These are phyloP conservation scores for Ogataea populi-albae DNA, from an alignment of 805 yeast genomes.

Conservation along the genomic window DNA sequence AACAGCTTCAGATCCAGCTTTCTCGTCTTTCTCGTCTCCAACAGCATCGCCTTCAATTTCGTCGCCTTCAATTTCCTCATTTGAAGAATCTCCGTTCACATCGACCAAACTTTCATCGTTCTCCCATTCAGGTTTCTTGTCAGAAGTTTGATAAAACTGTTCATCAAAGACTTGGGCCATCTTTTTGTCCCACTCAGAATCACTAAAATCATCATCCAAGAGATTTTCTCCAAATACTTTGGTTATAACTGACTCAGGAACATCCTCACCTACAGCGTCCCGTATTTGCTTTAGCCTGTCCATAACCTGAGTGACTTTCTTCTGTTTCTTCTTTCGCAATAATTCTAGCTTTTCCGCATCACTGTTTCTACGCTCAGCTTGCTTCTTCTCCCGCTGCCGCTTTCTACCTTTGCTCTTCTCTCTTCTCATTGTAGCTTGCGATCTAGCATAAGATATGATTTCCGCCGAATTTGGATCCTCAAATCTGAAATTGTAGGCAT, in stretches of 20 bases:
- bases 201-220: slow-evolving; percentile 84
- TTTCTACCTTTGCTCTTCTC: slow-evolving; percentile 71
- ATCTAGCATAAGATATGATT: slow-evolving; percentile 91
- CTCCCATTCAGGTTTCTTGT: slow-evolving; percentile 61
- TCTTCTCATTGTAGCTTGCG: slow-evolving; percentile 87
- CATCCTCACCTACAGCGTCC: slow-evolving; percentile 65
- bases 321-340: slow-evolving; percentile 67
- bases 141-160: slow-evolving; percentile 63
- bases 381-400: slow-evolving; percentile 73
- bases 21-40: slow-evolving; percentile 25
- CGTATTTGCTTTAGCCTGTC: slow-evolving; percentile 65
- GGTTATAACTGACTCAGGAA: slow-evolving; percentile 56
- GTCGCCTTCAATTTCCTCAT: slow-evolving; percentile 28
- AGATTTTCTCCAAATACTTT: slow-evolving; percentile 71
- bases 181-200: slow-evolving; percentile 85
- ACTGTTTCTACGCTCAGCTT: slow-evolving; percentile 49
- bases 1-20: slow-evolving; percentile 24
- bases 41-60: slow-evolving; percentile 32
- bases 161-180: slow-evolving; percentile 86
- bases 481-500: slow-evolving; percentile 90
- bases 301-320: slow-evolving; percentile 72
- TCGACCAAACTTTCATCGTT: slow-evolving; percentile 53
- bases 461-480: slow-evolving; percentile 92
- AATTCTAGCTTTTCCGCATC: slow-evolving; percentile 56
- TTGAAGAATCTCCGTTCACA: slow-evolving; percentile 25